Base-by-base conservation (phyloP, 257 asterid genomes). In the Solanum ossicruentum region DNA sequence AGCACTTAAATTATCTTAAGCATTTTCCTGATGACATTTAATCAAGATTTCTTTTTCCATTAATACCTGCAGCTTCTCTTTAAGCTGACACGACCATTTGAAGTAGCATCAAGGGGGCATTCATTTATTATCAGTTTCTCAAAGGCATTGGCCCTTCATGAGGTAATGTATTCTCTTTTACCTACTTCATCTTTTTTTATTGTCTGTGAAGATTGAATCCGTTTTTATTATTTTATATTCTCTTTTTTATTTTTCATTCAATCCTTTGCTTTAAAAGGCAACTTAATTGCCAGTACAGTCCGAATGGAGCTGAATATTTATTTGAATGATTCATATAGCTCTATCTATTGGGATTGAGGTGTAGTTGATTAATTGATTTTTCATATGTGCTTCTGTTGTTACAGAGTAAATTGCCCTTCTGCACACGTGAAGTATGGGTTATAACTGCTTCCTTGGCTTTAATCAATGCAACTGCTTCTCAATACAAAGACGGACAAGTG, bases 381-480 rank as follows among this genome's bases (percentile, higher is more conserved):
- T 78, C 65, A 52, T 52, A 17, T 78, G 83, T 28, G 63, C 28
- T 79, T 82, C 79, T 84, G 58, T 78, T 89, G 55, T 85, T 78
- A 39, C 96, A 97, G 99, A 91, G 90, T 79, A 87, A 70, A 83
- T 88, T 97, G 88, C 99, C 99, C 21, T 97, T 95, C 91, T 97
- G 99, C 85, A 88, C 92, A 93, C 99, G 98, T 71, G 99, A 97
- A 94, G 98, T 94, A 43, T 97, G 99, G 99, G 98, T 97, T 36
- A 88, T 95, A 86, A 94, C 94, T 43, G 98, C 98, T 87, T 95
- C 98, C 92, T 88, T 94, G 93, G 92, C 92, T 83, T 88, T 95
- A 93, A 92, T 95, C 26, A 84, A 87, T 84, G 96, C 96, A 79
- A 94, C 95, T 82, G 84, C 96, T 87, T 90, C 98, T 86, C 92